A percentile compares a stretch with the other conserved stretches of the same genome.
Evolutionary conservation across 345 rosid species (phyloP).

Genomic region (Gossypium bickii): DNA sequence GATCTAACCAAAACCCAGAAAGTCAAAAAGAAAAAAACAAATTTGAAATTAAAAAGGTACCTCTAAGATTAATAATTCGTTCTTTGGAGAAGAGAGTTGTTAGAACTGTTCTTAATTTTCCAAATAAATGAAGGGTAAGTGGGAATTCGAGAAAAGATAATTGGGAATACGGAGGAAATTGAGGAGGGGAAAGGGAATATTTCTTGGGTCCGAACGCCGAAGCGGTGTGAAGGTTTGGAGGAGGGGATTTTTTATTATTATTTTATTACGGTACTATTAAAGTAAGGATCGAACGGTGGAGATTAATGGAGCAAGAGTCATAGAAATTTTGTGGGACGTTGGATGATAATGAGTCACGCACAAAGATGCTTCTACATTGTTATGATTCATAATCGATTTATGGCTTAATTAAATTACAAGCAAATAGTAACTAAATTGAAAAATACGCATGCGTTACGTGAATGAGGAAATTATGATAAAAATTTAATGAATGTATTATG

Average conservation of each 20-base stretch:
- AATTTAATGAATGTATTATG: too few relatives aligned
- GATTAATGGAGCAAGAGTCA: neutral
- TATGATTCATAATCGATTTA: too few relatives aligned
- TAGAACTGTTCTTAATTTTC: neutral
- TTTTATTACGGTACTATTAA: neutral
- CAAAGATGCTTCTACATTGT: too few relatives aligned
- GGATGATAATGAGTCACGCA: too few relatives aligned
- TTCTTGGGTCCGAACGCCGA: neutral
- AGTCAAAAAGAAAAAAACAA: neutral
- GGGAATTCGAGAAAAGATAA: neutral
- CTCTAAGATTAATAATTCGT: neutral
- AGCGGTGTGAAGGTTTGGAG: neutral
- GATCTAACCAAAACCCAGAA: conserved; percentile 1
- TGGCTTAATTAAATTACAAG: too few relatives aligned
- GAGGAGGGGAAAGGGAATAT: too few relatives aligned
- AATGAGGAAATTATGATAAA: too few relatives aligned
- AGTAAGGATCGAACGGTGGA: neutral
- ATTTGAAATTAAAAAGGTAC: neutral
- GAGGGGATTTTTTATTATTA: neutral
- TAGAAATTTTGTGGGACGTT: neutral
- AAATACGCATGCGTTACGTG: too few relatives aligned
- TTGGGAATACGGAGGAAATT: neutral
- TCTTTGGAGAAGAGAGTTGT: neutral
- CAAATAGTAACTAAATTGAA: too few relatives aligned
- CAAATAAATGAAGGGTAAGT: neutral